Percentiles rank a stretch among this genome's conserved stretches.
Evolutionary conservation across 2,329 filamentous ascomycete genomes (phyloP).

Genomic region (Colletotrichum viniferum): DNA sequence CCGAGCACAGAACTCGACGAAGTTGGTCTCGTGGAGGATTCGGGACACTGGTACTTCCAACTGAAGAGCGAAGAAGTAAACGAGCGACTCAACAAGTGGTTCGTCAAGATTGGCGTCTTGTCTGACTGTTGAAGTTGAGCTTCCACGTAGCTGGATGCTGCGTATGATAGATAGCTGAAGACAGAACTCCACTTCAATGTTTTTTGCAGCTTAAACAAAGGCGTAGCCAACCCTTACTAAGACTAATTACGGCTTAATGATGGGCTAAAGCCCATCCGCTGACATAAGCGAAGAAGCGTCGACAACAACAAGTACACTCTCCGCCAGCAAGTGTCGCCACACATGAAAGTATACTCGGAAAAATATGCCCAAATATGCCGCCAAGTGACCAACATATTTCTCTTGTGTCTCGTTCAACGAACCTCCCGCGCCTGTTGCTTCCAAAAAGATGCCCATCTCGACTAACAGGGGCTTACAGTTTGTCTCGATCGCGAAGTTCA

Average conservation of each 20-base stretch:
- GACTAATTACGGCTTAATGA: too few relatives aligned
- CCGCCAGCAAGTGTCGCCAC: background rate
- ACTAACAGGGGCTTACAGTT: background rate
- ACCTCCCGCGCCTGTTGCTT: accelerated
- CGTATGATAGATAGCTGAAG: background rate
- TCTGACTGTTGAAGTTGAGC: background rate
- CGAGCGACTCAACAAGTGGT: background rate
- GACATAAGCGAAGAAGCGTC: background rate
- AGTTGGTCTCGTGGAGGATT: background rate
- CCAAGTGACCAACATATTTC: background rate
- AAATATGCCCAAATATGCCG: background rate
- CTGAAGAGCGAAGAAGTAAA: background rate
- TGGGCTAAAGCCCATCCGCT: background rate
- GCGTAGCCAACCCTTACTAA: too few relatives aligned
- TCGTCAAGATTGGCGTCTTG: background rate
- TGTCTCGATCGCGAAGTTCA: background rate
- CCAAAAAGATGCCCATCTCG: background rate
- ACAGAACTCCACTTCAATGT: background rate
- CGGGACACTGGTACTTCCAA: background rate
- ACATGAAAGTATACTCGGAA: background rate
- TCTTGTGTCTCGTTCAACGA: background rate
- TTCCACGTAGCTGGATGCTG: background rate
- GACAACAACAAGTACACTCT: background rate
- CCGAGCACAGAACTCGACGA: background rate
- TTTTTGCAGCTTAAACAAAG: background rate